Percentiles rank a stretch among this genome's conserved stretches.
Evolutionary conservation across 208 protist genomes (phyloP).

Genomic region (Crithidia bombi): DNA sequence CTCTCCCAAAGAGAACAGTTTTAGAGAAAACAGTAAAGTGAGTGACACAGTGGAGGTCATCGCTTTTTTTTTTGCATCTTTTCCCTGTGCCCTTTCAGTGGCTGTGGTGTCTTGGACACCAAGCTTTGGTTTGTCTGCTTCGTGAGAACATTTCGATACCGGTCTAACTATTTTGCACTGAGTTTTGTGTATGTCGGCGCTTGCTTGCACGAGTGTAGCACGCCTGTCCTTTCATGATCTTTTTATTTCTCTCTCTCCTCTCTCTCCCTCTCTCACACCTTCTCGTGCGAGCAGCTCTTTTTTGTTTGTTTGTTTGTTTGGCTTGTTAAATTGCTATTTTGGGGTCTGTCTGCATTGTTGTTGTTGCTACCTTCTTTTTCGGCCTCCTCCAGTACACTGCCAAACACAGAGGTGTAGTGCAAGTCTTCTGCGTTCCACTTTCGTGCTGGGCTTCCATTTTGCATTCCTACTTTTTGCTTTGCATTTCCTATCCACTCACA

Average conservation of each 20-base stretch:
- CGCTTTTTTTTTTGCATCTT: neutral
- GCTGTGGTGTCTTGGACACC: too few species aligned
- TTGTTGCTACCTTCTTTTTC: too few species aligned
- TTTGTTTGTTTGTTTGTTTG: neutral
- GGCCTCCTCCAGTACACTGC: too few species aligned
- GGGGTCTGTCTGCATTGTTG: too few species aligned
- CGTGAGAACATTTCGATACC: too few species aligned
- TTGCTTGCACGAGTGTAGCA: neutral
- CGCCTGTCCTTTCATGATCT: neutral
- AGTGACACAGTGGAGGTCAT: neutral
- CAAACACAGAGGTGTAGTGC: too few species aligned
- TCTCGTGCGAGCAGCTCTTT: too few species aligned
- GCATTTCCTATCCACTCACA: neutral
- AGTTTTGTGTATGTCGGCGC: neutral
- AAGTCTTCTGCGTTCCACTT: too few species aligned
- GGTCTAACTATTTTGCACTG: neutral
- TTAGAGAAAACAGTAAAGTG: neutral
- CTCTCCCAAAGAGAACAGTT: too few species aligned
- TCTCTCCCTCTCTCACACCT: neutral
- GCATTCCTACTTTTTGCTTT: neutral
- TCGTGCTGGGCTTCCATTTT: neutral
- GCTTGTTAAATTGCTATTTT: neutral
- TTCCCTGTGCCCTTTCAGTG: neutral
- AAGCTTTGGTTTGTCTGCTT: too few species aligned
- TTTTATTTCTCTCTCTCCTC: neutral